These are phyloP conservation scores for Sclerotinia nivalis DNA, from an alignment of 2,329 filamentous ascomycete species.

Conservation along the genomic window DNA sequence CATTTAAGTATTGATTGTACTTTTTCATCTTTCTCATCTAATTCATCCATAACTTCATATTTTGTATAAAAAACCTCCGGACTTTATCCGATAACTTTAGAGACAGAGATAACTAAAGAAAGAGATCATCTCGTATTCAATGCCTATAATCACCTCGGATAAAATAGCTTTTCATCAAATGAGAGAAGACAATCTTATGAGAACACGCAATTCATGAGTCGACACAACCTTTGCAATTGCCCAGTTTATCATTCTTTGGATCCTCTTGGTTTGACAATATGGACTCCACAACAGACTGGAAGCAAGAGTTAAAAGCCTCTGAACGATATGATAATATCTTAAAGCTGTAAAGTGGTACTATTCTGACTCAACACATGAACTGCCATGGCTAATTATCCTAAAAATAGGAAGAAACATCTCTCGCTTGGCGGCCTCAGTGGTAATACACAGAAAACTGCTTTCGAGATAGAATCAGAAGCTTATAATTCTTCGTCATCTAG, in stretches of 20 bases:
- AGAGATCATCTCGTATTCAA: constrained; percentile 6
- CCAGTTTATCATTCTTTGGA: not conserved
- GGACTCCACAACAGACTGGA: constrained; percentile 36
- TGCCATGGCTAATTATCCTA: not conserved
- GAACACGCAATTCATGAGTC: not conserved
- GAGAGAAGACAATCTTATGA: not conserved
- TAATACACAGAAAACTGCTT: constrained; percentile 55
- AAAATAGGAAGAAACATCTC: constrained; percentile 35
- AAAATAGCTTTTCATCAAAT: not conserved
- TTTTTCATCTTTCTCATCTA: not conserved
- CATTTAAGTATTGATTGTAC: not conserved
- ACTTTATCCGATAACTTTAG: not conserved
- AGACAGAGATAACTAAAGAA: not conserved
- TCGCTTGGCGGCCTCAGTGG: constrained; percentile 47
- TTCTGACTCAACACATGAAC: not conserved
- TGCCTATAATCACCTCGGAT: not conserved
- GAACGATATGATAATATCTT: constrained; percentile 65
- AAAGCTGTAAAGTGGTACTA: constrained; percentile 53
- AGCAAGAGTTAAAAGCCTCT: constrained; percentile 39
- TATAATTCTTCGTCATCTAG: constrained; percentile 58
- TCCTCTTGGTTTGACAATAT: constrained; percentile 23
- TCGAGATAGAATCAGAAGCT: constrained; percentile 64
- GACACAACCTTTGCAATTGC: not conserved
- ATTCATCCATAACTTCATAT: not conserved
- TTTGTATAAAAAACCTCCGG: not conserved